Evolutionary conservation across 805 yeast genomes (phyloP), one percentile per base, ranked within the genome.

Genomic region (Lachancea waltii): DNA sequence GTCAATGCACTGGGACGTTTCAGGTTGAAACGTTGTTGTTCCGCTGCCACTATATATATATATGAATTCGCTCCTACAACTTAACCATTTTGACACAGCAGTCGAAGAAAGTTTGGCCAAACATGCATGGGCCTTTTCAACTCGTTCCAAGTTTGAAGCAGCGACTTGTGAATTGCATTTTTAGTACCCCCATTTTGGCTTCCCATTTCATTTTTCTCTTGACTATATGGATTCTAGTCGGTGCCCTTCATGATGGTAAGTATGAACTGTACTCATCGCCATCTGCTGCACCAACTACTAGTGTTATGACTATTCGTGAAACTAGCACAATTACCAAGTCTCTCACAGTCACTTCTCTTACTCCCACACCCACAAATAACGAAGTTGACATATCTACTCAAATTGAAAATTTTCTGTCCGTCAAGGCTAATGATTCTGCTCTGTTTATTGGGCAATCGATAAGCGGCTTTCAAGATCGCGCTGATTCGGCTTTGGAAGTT

Each of bases 181-280:
- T 48, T 34, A 41, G 41, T 18, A 50, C 52, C 2, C 23, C 41
- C 10, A 14, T 42, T n/a, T 34, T 46, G 34, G 36, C 40, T 14
- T 24, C 46, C 19, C 34, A 41, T 15, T 20, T 36, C 8, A 23
- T 21, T 13, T 34, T 43, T 20, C 25, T 46, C n/a, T 20, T 46
- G 13, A 29, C 49, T 3, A 28, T 41, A 17, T 48, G 52, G 52
- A 14, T 19, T 16, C 18, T 34, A 26, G 24, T 19, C 17, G 10
- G 10, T 7, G 5, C 30, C 11, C 5, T 33, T 16, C 36, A 33
- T 11, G 22, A 17, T 7, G 19, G 14, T 11, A 25, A 11, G 26
- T 11, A 11, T 5, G 13, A 7, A 11, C 13, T 7, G 7, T 23
- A 11, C 5, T 23, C 26, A 13, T 5, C 26, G 26, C 4, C 26